Base-by-base conservation (phyloP, 306 rosid genomes). In the Rubus idaeus region DNA sequence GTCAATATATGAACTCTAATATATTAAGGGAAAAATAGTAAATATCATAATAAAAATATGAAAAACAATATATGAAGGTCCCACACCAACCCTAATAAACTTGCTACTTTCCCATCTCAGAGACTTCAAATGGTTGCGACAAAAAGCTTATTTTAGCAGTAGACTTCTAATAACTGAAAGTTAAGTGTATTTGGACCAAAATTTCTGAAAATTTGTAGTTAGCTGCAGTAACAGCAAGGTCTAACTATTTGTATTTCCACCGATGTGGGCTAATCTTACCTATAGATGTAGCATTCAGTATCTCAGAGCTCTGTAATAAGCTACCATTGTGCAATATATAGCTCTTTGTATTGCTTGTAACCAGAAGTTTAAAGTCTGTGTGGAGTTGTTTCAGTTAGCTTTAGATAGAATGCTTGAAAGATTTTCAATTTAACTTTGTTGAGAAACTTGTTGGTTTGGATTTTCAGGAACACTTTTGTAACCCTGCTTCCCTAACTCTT, bases 391-490 rank as follows among this genome's bases (percentile, higher is more conserved):
- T 49, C 18, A 40, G 30, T 41, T 68, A 41, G 3, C 18, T 17
- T 79, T 60, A 26, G 30, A 50, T 39, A 52, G 18, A 18, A 17
- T 47, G 42, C 23, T 10, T 70, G 51, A 72, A 10, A 21, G 21
- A 57, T 65, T 41, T 37, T 52, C 75, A 71, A 17, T 45, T 40
- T 17, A 51, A 69, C 40, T 68, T 78, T 62, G 42, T 68, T 77
- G 6, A 70, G 73, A 66, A 17, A 61, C 52, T 50, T 67, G 50
- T 83, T 55, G 57, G 75, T 80, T 58, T 84, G 70, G 71, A 66
- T 65, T 66, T 82, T 82, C 88, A 94, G 98, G 98, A 94, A 84
- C 82, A 85, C 64, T 94, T 94, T 85, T 91, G 95, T 70, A 91
- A 90, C 79, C 97, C 98, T 75, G 78, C 81, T 83, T 78, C 96